These are phyloP conservation scores for Durotheca rogersii DNA, from an alignment of 495 filamentous ascomycete species.

Conservation along the genomic window DNA sequence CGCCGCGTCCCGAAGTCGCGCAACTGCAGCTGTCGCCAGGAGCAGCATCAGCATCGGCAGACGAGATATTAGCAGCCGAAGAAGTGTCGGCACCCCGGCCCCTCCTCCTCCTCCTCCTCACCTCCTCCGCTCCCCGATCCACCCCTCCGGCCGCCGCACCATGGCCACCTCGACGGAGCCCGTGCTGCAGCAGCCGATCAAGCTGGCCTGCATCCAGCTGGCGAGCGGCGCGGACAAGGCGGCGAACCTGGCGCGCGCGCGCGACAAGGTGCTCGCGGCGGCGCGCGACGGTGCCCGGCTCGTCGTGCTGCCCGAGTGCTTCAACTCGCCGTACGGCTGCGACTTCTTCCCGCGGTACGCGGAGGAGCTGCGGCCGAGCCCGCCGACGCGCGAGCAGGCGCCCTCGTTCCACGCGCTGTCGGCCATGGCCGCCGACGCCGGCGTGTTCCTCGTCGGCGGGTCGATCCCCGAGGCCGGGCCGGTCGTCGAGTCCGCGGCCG, in stretches of 20 bases:
- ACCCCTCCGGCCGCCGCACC: too few species aligned
- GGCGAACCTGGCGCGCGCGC: slow-evolving; percentile 78
- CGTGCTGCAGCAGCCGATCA: slow-evolving; percentile 69
- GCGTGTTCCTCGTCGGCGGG: slow-evolving; percentile 81
- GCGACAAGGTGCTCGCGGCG: slow-evolving; percentile 80
- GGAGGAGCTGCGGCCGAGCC: slow-evolving; percentile 78
- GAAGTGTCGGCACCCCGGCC: too few species aligned
- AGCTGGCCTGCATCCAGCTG: slow-evolving; percentile 80
- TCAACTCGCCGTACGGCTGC: slow-evolving; percentile 95
- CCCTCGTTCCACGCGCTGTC: slow-evolving; percentile 86
- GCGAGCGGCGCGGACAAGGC: slow-evolving; percentile 79
- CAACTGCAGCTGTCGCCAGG: too few species aligned
- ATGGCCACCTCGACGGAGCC: slow-evolving; percentile 57
- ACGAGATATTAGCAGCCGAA: too few species aligned
- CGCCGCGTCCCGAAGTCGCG: too few species aligned
- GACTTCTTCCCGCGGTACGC: slow-evolving; percentile 90
- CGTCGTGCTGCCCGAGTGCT: slow-evolving; percentile 80
- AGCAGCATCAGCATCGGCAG: too few species aligned
- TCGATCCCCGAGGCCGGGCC: slow-evolving; percentile 81
- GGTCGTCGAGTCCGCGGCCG: slow-evolving; percentile 14
- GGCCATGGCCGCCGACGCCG: slow-evolving; percentile 70
- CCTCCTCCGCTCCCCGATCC: too few species aligned
- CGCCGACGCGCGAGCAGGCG: slow-evolving; percentile 66
- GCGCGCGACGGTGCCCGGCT: slow-evolving; percentile 71
- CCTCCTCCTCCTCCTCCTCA: too few species aligned